A percentile compares a stretch with the other conserved stretches of the same genome.
phyloP scores from a whole-genome alignment of 306 rosid species.

The Corylus heterophylla region DNA sequence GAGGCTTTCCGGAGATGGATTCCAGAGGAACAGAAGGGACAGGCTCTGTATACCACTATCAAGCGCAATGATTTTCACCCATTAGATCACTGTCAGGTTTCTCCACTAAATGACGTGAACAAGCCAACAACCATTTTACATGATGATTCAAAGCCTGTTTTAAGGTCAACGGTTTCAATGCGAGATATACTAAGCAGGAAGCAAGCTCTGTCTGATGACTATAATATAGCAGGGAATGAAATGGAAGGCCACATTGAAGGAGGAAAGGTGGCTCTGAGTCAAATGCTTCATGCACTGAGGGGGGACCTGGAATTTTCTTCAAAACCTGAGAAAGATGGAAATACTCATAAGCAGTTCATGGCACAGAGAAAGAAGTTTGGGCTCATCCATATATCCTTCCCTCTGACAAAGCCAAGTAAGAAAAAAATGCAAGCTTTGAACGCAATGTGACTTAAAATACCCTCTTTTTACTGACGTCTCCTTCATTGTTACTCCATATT shows the following conservation, averaged over 20 bases:
- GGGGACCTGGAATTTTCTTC: slow-evolving; percentile 59
- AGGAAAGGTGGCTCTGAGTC: slow-evolving; percentile 81
- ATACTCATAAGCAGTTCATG: slow-evolving; percentile 48
- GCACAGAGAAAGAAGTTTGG: slow-evolving; percentile 80
- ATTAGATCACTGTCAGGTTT: slow-evolving; percentile 34
- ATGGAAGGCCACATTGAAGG: slow-evolving; percentile 46
- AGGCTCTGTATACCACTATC: slow-evolving; percentile 31
- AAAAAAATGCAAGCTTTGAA: slow-evolving; percentile 52
- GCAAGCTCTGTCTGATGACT: slow-evolving; percentile 61
- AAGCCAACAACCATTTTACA: slow-evolving; percentile 32
- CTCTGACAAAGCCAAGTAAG: slow-evolving; percentile 65
- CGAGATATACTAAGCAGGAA: slow-evolving; percentile 84
- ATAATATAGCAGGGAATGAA: slow-evolving; percentile 37
- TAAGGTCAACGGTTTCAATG: slow-evolving; percentile 71
- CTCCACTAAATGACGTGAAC: slow-evolving; percentile 37
- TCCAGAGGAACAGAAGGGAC: slow-evolving; percentile 51
- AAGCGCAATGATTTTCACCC: slow-evolving; percentile 41
- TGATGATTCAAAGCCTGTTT: slow-evolving; percentile 49
- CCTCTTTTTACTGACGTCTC: slow-evolving; percentile 5
- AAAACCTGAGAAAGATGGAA: slow-evolving; percentile 53
- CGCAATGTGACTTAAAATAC: slow-evolving; percentile 28
- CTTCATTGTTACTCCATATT: slow-evolving; percentile 26
- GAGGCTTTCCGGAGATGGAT: slow-evolving; percentile 73
- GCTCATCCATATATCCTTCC: slow-evolving; percentile 83
- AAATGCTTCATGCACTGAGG: slow-evolving; percentile 85